Base-by-base conservation (phyloP, 1,284 basidiomycete genomes). In the Cutaneotrichosporon curvatum region DNA sequence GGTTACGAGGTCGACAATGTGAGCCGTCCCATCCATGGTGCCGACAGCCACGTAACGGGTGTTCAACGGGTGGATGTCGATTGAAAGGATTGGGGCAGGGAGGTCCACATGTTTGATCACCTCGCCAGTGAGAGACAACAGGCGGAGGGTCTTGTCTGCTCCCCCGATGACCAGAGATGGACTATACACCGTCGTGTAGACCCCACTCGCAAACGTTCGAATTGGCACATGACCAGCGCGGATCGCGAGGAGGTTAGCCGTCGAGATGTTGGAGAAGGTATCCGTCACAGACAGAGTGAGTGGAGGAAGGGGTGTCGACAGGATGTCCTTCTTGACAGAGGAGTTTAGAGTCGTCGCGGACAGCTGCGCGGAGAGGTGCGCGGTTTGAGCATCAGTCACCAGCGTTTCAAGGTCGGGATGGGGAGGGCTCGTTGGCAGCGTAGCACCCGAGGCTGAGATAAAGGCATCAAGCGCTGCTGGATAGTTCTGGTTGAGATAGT, bases 51-150 rank as follows among this genome's bases (percentile, higher is more conserved):
- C 45, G 37, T 72, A 71, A 12, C 72, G 58, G 8, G 58, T 49
- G 32, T 65, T 59, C 0, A 47, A 50, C 0, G 72, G 72, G 47
- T 73, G 71, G 2, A 63, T 22, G 0, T 64, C 65, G 36, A 72
- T 63, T 8, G 51, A 47, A n/a, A 73, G 53, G 5, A 70, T 60
- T 9, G 72, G 69, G 4, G 72, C 68, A 35, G 61, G 59, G 53
- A 18, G 10, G 1, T 35, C 16, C 10, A 21, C 12, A 2, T 6
- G n/a, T n/a, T 1, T 4, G 56, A 65, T 30, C 40, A 73, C 69
- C 54, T 87, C 80, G 34, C 89, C 89, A 1, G 79, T 79, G 32
- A 85, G 75, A 70, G 92, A 84, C 3, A 83, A 80, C 35, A 86
- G 76, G 48, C 73, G 75, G 36, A 95, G 74, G 0, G 81, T 81